A percentile compares a stretch with the other conserved stretches of the same genome.
Evolutionary conservation across 257 asterid species (phyloP).

Genomic region (Agastache rugosa): DNA sequence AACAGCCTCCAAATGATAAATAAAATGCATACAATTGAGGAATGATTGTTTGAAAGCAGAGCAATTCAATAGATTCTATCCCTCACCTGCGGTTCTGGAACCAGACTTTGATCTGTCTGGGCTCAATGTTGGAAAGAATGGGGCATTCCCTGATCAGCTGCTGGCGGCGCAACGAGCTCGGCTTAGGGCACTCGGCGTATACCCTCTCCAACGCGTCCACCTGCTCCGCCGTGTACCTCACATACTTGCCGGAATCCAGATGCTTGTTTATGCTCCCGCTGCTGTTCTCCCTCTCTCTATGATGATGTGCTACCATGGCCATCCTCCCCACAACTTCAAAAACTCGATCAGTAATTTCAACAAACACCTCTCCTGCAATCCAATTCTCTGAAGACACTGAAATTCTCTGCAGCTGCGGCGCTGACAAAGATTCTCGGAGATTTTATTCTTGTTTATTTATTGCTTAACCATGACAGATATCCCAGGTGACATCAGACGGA

Average conservation of each 20-base stretch:
- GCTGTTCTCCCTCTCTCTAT: constrained; percentile 83
- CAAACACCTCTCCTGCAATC: background rate
- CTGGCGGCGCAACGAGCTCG: constrained; percentile 84
- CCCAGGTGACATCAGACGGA: constrained; percentile 38
- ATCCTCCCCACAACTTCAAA: constrained; percentile 45
- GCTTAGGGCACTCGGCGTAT: constrained; percentile 89
- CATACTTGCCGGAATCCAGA: constrained; percentile 86
- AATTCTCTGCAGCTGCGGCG: constrained; percentile 30
- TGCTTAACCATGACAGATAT: constrained; percentile 28
- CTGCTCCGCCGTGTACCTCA: constrained; percentile 90
- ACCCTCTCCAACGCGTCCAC: constrained; percentile 95
- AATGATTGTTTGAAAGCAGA: background rate
- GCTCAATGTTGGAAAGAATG: constrained; percentile 81
- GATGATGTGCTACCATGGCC: constrained; percentile 88
- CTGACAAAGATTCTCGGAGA: constrained; percentile 40
- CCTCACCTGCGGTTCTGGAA: constrained; percentile 89
- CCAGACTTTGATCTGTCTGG: constrained; percentile 97
- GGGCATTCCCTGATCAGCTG: constrained; percentile 91
- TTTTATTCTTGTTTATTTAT: constrained; percentile 14
- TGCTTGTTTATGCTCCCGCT: constrained; percentile 73
- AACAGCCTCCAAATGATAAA: no score
- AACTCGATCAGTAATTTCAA: constrained; percentile 11
- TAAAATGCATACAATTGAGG: background rate
- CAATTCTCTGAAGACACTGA: no score
- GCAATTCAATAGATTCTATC: background rate